Base-by-base conservation (phyloP, 106 monocot species). In the Apostasia shenzhenica region DNA sequence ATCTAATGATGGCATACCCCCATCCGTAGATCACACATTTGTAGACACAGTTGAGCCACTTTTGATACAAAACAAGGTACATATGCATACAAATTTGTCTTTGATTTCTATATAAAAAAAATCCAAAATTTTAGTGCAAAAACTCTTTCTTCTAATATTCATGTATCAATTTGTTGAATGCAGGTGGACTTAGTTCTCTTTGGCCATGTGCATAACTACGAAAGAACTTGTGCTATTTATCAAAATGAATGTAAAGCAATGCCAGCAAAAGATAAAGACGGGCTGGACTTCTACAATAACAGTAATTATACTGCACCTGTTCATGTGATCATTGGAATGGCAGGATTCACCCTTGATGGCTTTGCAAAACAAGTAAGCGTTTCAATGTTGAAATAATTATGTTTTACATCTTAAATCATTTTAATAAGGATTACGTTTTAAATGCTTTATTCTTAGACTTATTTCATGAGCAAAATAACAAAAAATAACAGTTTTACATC, bases 191-290 rank as follows among this genome's bases (percentile, higher is more conserved):
- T 92, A 38, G 92, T 67, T n/a, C 51, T 93, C 10, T 83, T 89
- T 67, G 88, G 92, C 11, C 92, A 93, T 76, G 88, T 88, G 26
- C 92, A 93, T 70, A 93, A 89, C 51, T 89, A 89, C 12, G 93
- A 93, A 63, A 83, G 93, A 54, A 86, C 86, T 2, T 89, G 92
- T 71, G 88, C 85, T 1, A 74, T 93, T 61, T 93, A 79, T 56
- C 10, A 77, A 49, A 57, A 53, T 4, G 45, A 77, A 59, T 93
- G 88, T 44, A 79, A 69, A 78, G 81, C 63, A 65, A 77, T 79
- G 69, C 88, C 88, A n/a, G 69, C 2, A 26, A 85, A 88, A 67
- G 88, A 77, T 45, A 55, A 67, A 55, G 52, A 61, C 73, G 88
- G 92, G 5, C 14, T 86, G 0, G 83, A 93, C n/a, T 83, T 75